These are phyloP conservation scores for Camelina laxa DNA, from an alignment of 345 rosid species.

Conservation along the genomic window DNA sequence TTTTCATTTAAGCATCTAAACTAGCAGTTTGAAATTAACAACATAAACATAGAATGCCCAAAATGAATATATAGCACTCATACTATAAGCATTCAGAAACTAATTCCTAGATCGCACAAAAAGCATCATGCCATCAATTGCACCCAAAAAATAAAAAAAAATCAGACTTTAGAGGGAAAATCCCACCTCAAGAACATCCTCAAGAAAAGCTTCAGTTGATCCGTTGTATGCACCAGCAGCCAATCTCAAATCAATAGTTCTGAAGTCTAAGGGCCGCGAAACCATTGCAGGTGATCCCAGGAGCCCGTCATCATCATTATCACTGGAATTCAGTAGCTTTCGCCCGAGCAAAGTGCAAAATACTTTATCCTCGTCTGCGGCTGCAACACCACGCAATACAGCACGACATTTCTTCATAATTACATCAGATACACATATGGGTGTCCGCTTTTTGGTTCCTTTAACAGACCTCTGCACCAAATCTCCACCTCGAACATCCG, in stretches of 20 bases:
- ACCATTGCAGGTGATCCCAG: slow-evolving; percentile 98
- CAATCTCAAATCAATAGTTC: slow-evolving; percentile 95
- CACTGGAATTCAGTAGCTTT: slow-evolving; percentile 65
- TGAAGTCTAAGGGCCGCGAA: slow-evolving; percentile 91
- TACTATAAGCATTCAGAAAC: slow-evolving; percentile 26
- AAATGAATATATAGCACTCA: neutral
- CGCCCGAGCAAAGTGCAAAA: slow-evolving; percentile 90
- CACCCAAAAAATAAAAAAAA: neutral
- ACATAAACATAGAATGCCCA: neutral
- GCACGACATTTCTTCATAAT: slow-evolving; percentile 91
- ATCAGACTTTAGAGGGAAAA: slow-evolving; percentile 19
- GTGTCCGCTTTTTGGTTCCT: slow-evolving; percentile 60
- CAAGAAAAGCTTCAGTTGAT: slow-evolving; percentile 88
- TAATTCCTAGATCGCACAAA: slow-evolving; percentile 26
- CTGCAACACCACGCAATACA: slow-evolving; percentile 76
- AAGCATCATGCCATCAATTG: slow-evolving; percentile 24
- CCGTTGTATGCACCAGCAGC: slow-evolving; percentile 88
- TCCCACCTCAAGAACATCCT: slow-evolving; percentile 94
- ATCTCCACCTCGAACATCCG: slow-evolving; percentile 60
- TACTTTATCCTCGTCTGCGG: slow-evolving; percentile 81
- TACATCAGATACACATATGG: slow-evolving; percentile 64
- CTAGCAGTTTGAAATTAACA: slow-evolving; percentile 14
- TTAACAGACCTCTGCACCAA: slow-evolving; percentile 55
- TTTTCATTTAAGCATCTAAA: slow-evolving; percentile 15
- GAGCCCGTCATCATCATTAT: slow-evolving; percentile 94